Base-by-base conservation (phyloP, 2,329 filamentous ascomycete genomes). In the Colletotrichum caudatum region DNA sequence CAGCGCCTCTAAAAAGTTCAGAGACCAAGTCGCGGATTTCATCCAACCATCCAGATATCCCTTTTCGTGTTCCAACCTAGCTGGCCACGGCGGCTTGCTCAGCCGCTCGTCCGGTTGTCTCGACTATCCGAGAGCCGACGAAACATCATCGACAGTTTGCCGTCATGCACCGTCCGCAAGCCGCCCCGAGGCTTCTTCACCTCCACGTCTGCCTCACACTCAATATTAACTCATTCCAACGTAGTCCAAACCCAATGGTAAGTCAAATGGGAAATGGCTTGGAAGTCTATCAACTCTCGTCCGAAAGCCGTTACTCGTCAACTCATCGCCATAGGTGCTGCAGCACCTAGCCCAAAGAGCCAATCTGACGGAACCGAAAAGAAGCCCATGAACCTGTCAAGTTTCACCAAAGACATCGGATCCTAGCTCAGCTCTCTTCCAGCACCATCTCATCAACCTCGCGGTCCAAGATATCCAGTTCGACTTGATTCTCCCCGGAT, bases 111-210 rank as follows among this genome's bases (percentile, higher is more conserved):
- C 44, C 58, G 54, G 66, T 57, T 37, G 26, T 56, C 29, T 58
- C 59, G 33, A 26, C 39, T 39, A 69, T 69, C 69, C 66, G 69
- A 64, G 69, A 69, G 65, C 69, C 69, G 66, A 64, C 69, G 69
- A 72, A 72, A 72, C 69, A 69, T 53, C 69, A 63, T 59, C 54
- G 46, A 46, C 33, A 23, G 29, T 37, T 60, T 23, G 63, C 48
- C 67, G 48, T 61, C 23, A 54, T 64, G 60, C 69, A 72, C 69
- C 66, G 69, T 60, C 33, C 65, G 48, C 69, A 56, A 64, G 23
- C 53, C 53, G 60, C 54, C 54, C 60, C 50, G 39, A 69, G 44
- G 50, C 50, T 35, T 41, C 16, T 41, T 51, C 11, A 39, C 35
- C 60, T 63, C 46, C 60, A 33, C 59, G 51, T 50, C 33, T 53